These are phyloP conservation scores for Solanum hybrid DNA, from an alignment of 305 asterid genomes.

Conservation along the genomic window DNA sequence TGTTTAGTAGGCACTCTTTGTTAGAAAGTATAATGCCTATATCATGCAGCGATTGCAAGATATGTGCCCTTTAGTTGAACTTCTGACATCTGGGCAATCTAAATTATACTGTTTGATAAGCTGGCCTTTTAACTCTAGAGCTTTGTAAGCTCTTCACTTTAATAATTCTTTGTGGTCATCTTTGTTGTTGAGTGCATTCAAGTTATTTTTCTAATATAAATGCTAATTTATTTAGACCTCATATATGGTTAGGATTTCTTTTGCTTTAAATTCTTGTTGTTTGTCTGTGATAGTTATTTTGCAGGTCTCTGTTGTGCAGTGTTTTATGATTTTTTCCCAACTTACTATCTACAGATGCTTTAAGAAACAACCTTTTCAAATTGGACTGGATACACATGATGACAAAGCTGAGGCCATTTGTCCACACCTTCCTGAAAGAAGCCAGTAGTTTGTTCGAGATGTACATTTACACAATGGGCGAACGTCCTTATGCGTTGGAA, in stretches of 20 bases:
- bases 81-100: background rate
- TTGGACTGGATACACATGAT: conserved; percentile 68
- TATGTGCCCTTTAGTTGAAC: background rate
- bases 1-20: background rate
- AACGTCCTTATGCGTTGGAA: conserved; percentile 78
- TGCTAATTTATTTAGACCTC: background rate
- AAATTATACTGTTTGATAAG: background rate
- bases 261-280: background rate
- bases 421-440: conserved; percentile 61
- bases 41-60: background rate
- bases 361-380: conserved; percentile 56
- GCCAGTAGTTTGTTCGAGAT: conserved; percentile 76
- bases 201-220: background rate
- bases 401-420: conserved; percentile 92
- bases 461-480: conserved; percentile 96
- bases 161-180: background rate
- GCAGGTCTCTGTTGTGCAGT: background rate
- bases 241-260: background rate
- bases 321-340: conserved; percentile 6
- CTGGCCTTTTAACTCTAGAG: background rate
- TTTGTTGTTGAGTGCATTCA: background rate
- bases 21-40: background rate
- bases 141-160: background rate
- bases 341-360: conserved; percentile 36
- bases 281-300: background rate